A percentile compares a stretch with the other conserved stretches of the same genome.
Evolutionary conservation across 345 rosid species (phyloP).

Genomic region (Populus euphratica): DNA sequence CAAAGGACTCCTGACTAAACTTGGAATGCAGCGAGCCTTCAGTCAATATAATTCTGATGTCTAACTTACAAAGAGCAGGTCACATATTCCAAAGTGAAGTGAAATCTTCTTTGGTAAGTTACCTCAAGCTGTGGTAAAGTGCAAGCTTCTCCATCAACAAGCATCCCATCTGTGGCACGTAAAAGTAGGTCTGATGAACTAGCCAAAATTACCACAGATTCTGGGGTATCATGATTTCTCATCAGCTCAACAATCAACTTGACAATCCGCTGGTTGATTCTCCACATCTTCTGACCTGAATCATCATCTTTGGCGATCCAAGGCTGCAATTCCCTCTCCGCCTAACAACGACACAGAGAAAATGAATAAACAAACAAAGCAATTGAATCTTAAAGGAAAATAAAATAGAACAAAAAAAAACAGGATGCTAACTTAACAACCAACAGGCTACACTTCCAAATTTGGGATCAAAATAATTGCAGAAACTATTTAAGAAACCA

Average conservation of each 20-base stretch:
- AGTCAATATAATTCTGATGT: background rate
- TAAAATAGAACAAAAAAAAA: background rate
- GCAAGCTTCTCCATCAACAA: slow-evolving; percentile 96
- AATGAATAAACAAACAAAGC: slow-evolving; percentile 28
- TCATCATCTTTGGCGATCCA: slow-evolving; percentile 97
- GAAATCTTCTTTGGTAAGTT: background rate
- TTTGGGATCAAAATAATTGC: slow-evolving; percentile 12
- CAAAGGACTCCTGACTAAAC: background rate
- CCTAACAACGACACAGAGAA: slow-evolving; percentile 49
- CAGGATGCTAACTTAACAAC: slow-evolving; percentile 11
- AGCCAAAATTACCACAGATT: slow-evolving; percentile 79
- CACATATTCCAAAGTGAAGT: background rate
- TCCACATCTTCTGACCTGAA: slow-evolving; percentile 92
- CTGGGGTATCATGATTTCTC: slow-evolving; percentile 85
- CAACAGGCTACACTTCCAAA: slow-evolving; percentile 5
- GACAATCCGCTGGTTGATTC: slow-evolving; percentile 87
- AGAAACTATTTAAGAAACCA: background rate
- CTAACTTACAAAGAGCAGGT: background rate
- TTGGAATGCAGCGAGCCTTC: background rate
- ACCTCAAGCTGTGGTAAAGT: slow-evolving; percentile 96
- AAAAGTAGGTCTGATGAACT: slow-evolving; percentile 93
- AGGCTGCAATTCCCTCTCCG: slow-evolving; percentile 92
- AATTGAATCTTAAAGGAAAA: slow-evolving; percentile 1
- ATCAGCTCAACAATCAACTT: slow-evolving; percentile 84
- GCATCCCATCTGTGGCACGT: slow-evolving; percentile 96